Conservation (phyloP, 257 asterid species). For the Penstemon davidsonii region DNA sequence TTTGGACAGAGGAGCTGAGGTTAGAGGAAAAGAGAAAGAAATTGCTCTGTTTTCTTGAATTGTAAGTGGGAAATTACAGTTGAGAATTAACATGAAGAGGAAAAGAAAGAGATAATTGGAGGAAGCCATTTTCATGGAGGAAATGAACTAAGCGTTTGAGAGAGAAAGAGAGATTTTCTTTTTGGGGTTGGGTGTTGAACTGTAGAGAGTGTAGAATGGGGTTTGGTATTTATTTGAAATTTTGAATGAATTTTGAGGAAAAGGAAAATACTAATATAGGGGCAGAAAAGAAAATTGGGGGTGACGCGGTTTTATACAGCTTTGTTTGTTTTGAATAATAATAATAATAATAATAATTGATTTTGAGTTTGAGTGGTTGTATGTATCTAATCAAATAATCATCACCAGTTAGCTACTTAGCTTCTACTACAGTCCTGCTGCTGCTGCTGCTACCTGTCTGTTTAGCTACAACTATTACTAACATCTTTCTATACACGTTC, state of each 20-base stretch:
- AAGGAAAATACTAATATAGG: constrained; percentile 21
- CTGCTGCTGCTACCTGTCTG: not conserved
- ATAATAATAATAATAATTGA: too few species aligned
- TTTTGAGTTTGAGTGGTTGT: constrained; percentile 37
- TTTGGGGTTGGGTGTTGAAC: not conserved
- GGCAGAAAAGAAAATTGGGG: constrained; percentile 11
- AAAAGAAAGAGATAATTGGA: constrained; percentile 18
- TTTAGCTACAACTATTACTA: not conserved
- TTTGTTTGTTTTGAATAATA: not conserved
- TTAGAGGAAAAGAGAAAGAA: constrained; percentile 55
- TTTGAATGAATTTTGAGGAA: constrained; percentile 13
- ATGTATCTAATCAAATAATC: constrained; percentile 44
- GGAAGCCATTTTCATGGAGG: constrained; percentile 39
- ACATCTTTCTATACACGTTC: not conserved
- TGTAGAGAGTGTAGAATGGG: not conserved
- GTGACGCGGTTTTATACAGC: constrained; percentile 55
- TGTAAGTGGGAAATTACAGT: constrained; percentile 25
- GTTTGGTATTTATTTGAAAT: constrained; percentile 40
- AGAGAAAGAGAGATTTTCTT: constrained; percentile 15
- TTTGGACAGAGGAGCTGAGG: constrained; percentile 41
- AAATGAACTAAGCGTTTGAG: not conserved
- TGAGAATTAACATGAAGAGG: constrained; percentile 20
- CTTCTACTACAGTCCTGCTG: constrained; percentile 19
- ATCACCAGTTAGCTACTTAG: constrained; percentile 32
- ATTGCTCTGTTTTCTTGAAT: constrained; percentile 26